Base-by-base conservation (phyloP, 2,329 filamentous ascomycete genomes). In the Fusarium virguliforme region DNA sequence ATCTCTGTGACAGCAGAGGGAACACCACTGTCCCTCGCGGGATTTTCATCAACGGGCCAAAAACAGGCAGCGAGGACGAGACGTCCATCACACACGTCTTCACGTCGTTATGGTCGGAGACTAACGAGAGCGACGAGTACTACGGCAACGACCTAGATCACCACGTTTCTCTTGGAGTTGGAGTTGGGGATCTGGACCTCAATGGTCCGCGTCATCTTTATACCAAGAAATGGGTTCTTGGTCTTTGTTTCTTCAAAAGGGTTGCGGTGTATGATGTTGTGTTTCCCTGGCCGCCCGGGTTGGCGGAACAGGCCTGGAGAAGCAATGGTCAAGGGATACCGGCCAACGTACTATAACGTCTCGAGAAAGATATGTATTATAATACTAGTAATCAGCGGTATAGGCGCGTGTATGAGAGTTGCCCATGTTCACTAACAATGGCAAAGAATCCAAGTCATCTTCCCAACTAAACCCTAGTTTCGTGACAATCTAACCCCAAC, bases 291-390 rank as follows among this genome's bases (percentile, higher is more conserved):
- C 75, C 75, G 1, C 8, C 8, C 1, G 8, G 26, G 1, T n/a
- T 67, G 9, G 22, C 7, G 0, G 13, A 48, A 28, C 43, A 48
- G 43, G 28, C 4, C 8, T 24, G 26, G 12, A 28, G 28, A n/a
- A 15, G 41, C 3, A 1, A 46, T 28, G 2, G 1, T 4, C 4
- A 46, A 32, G 6, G n/a, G 5, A 4, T 5, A 8, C 5, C 3
- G 9, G 28, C 10, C 30, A 41, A 6, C 12, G 4, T 4, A 18
- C 15, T 6, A 38, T 43, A 94, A 22, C 2, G 6, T 13, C 12
- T 0, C 9, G 28, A 34, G 2, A 3, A 4, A 34, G 28, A 15
- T 51, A 8, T 5, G 12, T n/a, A n/a, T 51, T 34, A 5, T 3
- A 9, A 7, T 46, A 4, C n/a, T 2, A 28, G 8, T 24, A 13